phyloP scores from a whole-genome alignment of 2,329 filamentous ascomycete species.

The Xylariaceae sp. region DNA sequence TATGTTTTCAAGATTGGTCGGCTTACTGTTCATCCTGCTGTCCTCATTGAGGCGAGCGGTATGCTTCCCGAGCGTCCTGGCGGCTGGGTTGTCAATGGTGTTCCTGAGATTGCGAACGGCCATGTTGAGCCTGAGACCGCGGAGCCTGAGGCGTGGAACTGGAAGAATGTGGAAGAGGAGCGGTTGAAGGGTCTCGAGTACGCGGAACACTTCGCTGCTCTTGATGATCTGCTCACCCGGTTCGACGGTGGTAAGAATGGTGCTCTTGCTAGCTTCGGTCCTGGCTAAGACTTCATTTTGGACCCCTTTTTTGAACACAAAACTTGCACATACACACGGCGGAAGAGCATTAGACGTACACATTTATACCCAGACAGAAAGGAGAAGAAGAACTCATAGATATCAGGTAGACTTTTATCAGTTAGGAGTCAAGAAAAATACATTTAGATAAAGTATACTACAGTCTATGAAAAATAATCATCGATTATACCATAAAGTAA shows the following conservation, averaged over 20 bases:
- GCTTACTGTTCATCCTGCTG: slow-evolving; percentile 77
- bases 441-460: too few relatives aligned
- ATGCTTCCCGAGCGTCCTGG: slow-evolving; percentile 70
- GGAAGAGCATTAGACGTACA: slow-evolving; percentile 4
- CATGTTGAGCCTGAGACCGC: slow-evolving; percentile 33
- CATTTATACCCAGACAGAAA: slow-evolving; percentile 7
- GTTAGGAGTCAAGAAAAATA: too few relatives aligned
- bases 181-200: slow-evolving; percentile 51
- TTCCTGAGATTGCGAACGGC: slow-evolving; percentile 29
- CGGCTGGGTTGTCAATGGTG: slow-evolving; percentile 49
- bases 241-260: slow-evolving; percentile 52
- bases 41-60: slow-evolving; percentile 64
- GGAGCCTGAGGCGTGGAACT: slow-evolving; percentile 48
- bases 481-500: too few relatives aligned
- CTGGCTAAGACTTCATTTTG: slow-evolving; percentile 30
- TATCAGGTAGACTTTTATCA: background rate
- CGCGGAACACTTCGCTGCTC: slow-evolving; percentile 50
- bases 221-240: slow-evolving; percentile 48
- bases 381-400: background rate
- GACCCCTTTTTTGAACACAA: background rate
- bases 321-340: slow-evolving; percentile 9
- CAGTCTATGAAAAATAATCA: too few relatives aligned
- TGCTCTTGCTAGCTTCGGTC: slow-evolving; percentile 45
- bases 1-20: slow-evolving; percentile 80
- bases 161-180: slow-evolving; percentile 52